phyloP scores from a whole-genome alignment of 257 asterid genomes.

The Solanum raphanifolium region DNA sequence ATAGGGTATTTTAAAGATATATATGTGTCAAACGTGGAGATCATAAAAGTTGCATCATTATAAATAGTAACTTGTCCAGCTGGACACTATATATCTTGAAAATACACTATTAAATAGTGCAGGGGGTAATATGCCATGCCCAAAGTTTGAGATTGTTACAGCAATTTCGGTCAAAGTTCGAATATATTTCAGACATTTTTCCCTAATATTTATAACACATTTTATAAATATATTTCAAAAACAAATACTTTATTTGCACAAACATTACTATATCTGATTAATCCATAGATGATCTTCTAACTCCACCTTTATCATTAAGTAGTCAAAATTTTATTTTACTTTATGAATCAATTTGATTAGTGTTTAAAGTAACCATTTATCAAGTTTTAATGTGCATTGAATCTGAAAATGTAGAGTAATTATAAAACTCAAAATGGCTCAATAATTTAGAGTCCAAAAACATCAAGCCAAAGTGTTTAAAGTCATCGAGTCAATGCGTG shows the following conservation, averaged over 20 bases:
- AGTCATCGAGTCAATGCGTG: not conserved
- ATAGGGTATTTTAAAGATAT: no score
- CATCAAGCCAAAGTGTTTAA: not conserved
- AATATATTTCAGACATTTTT: no score
- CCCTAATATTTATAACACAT: not conserved
- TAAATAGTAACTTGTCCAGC: no score
- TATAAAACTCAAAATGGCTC: not conserved
- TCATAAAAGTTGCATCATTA: no score
- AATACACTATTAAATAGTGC: no score
- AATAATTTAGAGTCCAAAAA: not conserved
- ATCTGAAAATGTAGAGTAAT: not conserved
- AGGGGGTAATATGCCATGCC: rapidly evolving
- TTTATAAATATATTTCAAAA: no score
- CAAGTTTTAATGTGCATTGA: not conserved
- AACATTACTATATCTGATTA: no score
- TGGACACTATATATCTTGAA: no score
- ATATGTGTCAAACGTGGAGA: no score
- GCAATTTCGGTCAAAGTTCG: rapidly evolving
- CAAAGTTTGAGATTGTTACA: no score
- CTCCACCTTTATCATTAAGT: not conserved
- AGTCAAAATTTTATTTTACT: not conserved
- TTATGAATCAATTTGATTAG: not conserved
- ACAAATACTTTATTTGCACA: no score
- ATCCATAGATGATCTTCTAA: no score
- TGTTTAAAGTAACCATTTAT: not conserved